A percentile compares a stretch with the other conserved stretches of the same genome.
Conservation (phyloP, 148 eudicot species). For the Bassia scoparia region DNA sequence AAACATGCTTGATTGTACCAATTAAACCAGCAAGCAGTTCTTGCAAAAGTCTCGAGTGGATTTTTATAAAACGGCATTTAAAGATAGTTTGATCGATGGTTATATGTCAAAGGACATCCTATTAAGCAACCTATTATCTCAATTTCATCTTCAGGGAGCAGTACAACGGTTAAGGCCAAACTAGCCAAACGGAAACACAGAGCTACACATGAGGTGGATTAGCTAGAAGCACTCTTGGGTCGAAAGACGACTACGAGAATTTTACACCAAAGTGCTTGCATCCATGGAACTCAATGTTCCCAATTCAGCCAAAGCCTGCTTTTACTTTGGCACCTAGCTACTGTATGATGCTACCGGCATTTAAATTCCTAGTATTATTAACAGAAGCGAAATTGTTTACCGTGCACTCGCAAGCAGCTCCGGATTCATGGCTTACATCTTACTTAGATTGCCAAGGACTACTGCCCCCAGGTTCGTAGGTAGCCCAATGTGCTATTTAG, state of each 20-base stretch:
- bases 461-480: constrained; percentile 21
- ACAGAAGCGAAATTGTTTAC: accelerated
- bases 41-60: background rate
- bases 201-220: background rate
- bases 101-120: background rate
- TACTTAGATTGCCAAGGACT: background rate
- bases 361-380: too few species aligned
- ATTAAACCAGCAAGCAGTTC: background rate
- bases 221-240: constrained; percentile 1
- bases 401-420: constrained; percentile 1
- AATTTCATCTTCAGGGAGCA: constrained; percentile 17
- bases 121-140: background rate
- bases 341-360: too few species aligned
- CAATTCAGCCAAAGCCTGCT: constrained; percentile 25
- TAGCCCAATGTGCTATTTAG: constrained; percentile 7
- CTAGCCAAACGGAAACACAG: background rate
- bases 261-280: too few species aligned
- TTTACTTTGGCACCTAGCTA: constrained; percentile 24
- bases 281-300: too few species aligned
- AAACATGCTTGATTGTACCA: constrained; percentile 23
- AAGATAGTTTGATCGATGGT: background rate
- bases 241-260: background rate
- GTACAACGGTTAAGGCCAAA: constrained; percentile 9
- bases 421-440: background rate
- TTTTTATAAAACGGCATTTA: background rate